Conservation (phyloP, 768 basidiomycete species). For the Mycena galericulata region DNA sequence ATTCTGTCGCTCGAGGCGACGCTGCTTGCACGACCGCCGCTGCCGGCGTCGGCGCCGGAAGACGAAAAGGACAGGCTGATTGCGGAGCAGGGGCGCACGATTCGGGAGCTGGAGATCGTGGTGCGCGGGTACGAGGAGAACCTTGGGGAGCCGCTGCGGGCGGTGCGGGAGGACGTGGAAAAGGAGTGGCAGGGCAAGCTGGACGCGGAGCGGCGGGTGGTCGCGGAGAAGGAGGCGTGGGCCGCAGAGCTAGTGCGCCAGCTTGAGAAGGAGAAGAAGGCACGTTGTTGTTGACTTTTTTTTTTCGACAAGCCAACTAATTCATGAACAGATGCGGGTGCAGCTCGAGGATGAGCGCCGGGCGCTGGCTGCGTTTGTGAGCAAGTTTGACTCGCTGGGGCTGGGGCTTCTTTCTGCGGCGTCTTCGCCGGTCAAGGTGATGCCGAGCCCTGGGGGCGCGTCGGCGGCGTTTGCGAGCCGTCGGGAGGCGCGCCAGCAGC, state of each 20-base stretch:
- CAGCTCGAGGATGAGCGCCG: conserved; percentile 83
- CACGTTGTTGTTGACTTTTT: conserved; percentile 44
- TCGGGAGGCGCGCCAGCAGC: conserved; percentile 48
- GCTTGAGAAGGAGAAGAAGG: conserved; percentile 84
- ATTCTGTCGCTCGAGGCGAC: conserved; percentile 87
- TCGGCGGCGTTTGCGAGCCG: conserved; percentile 62
- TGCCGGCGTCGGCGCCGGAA: conserved; percentile 74
- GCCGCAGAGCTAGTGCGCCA: conserved; percentile 79
- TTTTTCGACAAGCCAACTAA: conserved; percentile 6
- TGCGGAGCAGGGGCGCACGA: conserved; percentile 77
- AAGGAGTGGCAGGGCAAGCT: conserved; percentile 75
- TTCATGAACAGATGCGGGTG: conserved; percentile 55
- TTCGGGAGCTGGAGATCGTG: conserved; percentile 81
- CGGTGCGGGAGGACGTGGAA: conserved; percentile 80
- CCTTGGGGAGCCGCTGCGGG: conserved; percentile 73
- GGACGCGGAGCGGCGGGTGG: conserved; percentile 65
- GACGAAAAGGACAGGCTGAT: conserved; percentile 82
- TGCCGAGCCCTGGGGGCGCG: conserved; percentile 65
- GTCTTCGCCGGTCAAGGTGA: conserved; percentile 56
- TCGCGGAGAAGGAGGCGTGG: conserved; percentile 82
- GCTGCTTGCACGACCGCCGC: conserved; percentile 74
- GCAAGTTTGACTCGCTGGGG: conserved; percentile 83
- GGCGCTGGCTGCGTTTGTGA: conserved; percentile 83
- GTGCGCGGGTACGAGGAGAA: conserved; percentile 81
- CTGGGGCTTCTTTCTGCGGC: conserved; percentile 51